phyloP scores from a whole-genome alignment of 148 eudicot species.

The Nepenthes mirabilis region DNA sequence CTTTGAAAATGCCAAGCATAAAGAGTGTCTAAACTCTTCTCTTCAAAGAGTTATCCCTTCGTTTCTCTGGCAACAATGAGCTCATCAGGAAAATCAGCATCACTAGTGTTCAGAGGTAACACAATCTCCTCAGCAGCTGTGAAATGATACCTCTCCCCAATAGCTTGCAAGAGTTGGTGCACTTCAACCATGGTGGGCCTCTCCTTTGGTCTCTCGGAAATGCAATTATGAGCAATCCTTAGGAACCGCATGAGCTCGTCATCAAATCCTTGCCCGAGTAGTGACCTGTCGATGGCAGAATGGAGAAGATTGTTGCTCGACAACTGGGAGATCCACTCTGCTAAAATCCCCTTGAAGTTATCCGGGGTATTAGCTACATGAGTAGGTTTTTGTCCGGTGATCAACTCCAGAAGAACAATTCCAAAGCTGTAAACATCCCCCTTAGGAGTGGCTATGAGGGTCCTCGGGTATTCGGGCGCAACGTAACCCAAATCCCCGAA shows the following conservation, averaged over 20 bases:
- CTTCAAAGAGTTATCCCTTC: slow-evolving; percentile 3
- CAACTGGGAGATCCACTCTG: slow-evolving; percentile 25
- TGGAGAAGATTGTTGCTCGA: slow-evolving; percentile 12
- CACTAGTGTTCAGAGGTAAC: slow-evolving; percentile 19
- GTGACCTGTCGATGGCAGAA: slow-evolving; percentile 21
- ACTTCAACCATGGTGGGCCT: slow-evolving; percentile 50
- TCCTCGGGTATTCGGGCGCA: slow-evolving; percentile 37
- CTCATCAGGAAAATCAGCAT: slow-evolving; percentile 26
- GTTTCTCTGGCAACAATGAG: slow-evolving; percentile 32
- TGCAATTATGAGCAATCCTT: slow-evolving; percentile 30
- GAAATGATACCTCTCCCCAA: slow-evolving; percentile 35
- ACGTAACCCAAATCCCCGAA: slow-evolving; percentile 44
- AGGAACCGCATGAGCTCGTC: slow-evolving; percentile 29
- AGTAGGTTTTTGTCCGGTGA: slow-evolving; percentile 35
- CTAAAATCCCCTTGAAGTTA: slow-evolving; percentile 42
- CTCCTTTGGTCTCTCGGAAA: slow-evolving; percentile 23
- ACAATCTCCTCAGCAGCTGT: slow-evolving; percentile 32
- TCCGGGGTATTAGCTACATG: slow-evolving; percentile 21
- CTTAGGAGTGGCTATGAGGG: slow-evolving; percentile 38
- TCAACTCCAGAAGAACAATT: slow-evolving; percentile 27
- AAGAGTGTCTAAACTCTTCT: slow-evolving; percentile 1
- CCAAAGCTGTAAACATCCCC: slow-evolving; percentile 47
- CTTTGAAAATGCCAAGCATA: neutral
- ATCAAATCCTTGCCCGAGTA: slow-evolving; percentile 21
- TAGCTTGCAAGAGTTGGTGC: slow-evolving; percentile 30